Evolutionary conservation across 2,329 filamentous ascomycete species (phyloP), one percentile per base, ranked within the genome.

Genomic region (Colletotrichum chrysophilum): DNA sequence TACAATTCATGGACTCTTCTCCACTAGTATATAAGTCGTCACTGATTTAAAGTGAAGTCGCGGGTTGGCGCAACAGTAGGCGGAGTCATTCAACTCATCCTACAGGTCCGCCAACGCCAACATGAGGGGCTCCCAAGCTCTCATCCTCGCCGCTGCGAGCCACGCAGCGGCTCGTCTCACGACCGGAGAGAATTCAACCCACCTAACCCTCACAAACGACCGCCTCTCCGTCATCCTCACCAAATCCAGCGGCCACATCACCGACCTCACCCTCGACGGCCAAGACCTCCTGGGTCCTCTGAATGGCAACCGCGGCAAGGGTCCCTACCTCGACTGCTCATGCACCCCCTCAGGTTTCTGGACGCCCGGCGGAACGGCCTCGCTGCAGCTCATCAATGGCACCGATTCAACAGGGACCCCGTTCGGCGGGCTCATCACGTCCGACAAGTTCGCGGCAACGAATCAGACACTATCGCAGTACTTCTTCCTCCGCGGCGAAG

Each of bases 241-340:
- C 70, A 86, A 85, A 78, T 76, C 78, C 2, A 80, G 81, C n/a
- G 85, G 85, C 9, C 80, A 82, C 58, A 82, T 86, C 65, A 80
- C 83, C 64, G 79, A 80, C 36, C 75, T 86, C 64, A 80, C 77
- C 3, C 78, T 86, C 7, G 84, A 86, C 56, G 83, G 82, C 30
- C 81, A 83, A 66, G 88, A 92, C 76, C 85, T 93, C 3, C 86
- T 92, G 1, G 90, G 90, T 3, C 74, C 70, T 16, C 34, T 74
- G 48, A 66, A 60, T 24, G 74, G 74, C 34, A 76, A 76, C 14
- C 83, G 83, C 6, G 91, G 91, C 4, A 85, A 88, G 30, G 89
- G 90, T 0, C 89, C 90, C 2, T 92, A 93, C 79, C 87, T 93
- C 7, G 91, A 93, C 80, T 93, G 91, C 80, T 91, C 93, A 81